These are phyloP conservation scores for Arabidopsis thaliana DNA, from an alignment of 345 rosid genomes.

Conservation along the genomic window TAIR10.1 NC_003074.8:7551001-7551500, in stretches of 20 bases:
- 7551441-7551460: slow-evolving; percentile 26
- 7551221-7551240: slow-evolving; percentile 54
- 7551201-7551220: slow-evolving; percentile 38
- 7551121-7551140: slow-evolving; percentile 2
- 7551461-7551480: slow-evolving; percentile 22
- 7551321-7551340: slow-evolving; percentile 50
- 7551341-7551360: slow-evolving; percentile 59
- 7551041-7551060: neutral
- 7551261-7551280: slow-evolving; percentile 67
- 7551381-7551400: slow-evolving; percentile 70
- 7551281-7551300: slow-evolving; percentile 71
- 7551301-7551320: slow-evolving; percentile 55
- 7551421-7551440: slow-evolving; percentile 26
- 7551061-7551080: slow-evolving; percentile 25
- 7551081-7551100: slow-evolving; percentile 16
- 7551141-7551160: slow-evolving; percentile 32
- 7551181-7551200: slow-evolving; percentile 29
- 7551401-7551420: slow-evolving; percentile 77
- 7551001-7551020: neutral
- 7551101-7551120: slow-evolving; percentile 14
- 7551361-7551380: slow-evolving; percentile 50
- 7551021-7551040: slow-evolving; percentile 6
- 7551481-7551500: neutral
- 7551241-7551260: slow-evolving; percentile 66
- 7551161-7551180: slow-evolving; percentile 15